Conservation (phyloP, 352 stramenopile species). For the Phytophthora sansomeana region DNA sequence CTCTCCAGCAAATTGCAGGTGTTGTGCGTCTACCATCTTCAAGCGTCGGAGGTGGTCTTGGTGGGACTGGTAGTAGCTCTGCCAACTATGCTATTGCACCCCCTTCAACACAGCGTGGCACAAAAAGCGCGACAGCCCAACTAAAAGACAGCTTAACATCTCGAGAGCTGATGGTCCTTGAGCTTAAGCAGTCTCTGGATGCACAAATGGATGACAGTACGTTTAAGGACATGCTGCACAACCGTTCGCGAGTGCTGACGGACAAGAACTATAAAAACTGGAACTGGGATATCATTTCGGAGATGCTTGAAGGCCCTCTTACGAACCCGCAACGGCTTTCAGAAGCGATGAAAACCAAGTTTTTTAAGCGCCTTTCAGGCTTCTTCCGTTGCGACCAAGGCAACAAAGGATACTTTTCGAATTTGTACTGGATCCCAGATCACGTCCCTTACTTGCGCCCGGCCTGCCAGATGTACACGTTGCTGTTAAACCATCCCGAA, state of each 20-base stretch:
- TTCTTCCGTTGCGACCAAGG: slow-evolving; percentile 92
- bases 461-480: slow-evolving; percentile 91
- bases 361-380: slow-evolving; percentile 90
- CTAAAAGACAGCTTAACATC: slow-evolving; percentile 81
- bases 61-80: slow-evolving; percentile 32
- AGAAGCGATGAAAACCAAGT: slow-evolving; percentile 94
- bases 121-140: slow-evolving; percentile 47
- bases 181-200: slow-evolving; percentile 89
- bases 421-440: slow-evolving; percentile 91
- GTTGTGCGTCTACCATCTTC: slow-evolving; percentile 47
- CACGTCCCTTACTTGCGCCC: slow-evolving; percentile 88
- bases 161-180: slow-evolving; percentile 86
- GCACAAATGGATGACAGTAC: slow-evolving; percentile 90
- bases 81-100: slow-evolving; percentile 41
- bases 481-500: slow-evolving; percentile 88
- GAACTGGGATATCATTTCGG: slow-evolving; percentile 93
- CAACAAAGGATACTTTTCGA: slow-evolving; percentile 92
- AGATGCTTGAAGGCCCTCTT: slow-evolving; percentile 87
- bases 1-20: slow-evolving; percentile 49
- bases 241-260: slow-evolving; percentile 81
- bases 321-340: slow-evolving; percentile 88
- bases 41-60: slow-evolving; percentile 33
- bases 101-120: slow-evolving; percentile 47
- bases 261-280: slow-evolving; percentile 93
- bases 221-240: slow-evolving; percentile 92